Evolutionary conservation across 345 rosid species (phyloP).

Genomic region (Syzygium aromaticum): DNA sequence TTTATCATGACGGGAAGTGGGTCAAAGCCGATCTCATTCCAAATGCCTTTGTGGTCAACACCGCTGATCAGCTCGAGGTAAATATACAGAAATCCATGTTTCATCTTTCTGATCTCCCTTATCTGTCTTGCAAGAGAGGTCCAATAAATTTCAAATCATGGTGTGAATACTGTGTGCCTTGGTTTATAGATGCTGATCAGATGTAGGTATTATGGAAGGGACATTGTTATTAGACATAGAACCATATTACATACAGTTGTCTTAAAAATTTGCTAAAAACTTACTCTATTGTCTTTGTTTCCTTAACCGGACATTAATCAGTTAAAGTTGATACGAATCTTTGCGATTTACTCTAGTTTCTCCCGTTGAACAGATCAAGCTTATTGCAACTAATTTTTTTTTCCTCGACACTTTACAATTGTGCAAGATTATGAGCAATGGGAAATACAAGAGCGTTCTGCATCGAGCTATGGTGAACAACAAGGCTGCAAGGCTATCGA

Average conservation of each 20-base stretch:
- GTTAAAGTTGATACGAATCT: not conserved
- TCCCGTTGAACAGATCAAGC: too few relatives aligned
- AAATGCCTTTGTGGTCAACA: slow-evolving; percentile 28
- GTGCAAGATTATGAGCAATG: slow-evolving; percentile 1
- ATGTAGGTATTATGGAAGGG: not conserved
- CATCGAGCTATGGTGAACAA: slow-evolving; percentile 1
- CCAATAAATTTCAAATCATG: not conserved
- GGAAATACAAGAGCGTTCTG: not conserved
- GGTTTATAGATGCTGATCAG: not conserved
- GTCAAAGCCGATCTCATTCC: slow-evolving; percentile 13
- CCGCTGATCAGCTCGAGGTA: slow-evolving; percentile 5
- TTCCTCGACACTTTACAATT: not conserved
- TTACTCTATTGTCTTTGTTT: not conserved
- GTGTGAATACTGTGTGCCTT: not conserved
- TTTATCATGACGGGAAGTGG: slow-evolving; percentile 34
- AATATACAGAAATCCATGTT: not conserved
- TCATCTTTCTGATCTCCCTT: not conserved
- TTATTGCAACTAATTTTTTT: too few relatives aligned
- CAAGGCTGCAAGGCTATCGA: not conserved
- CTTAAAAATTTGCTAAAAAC: not conserved
- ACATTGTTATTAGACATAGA: not conserved
- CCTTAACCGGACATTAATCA: not conserved
- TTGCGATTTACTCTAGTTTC: not conserved
- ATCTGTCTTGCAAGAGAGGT: not conserved
- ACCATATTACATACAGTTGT: not conserved